phyloP scores from a whole-genome alignment of 192 early-diverging fungal genomes.

The Backusella tuberculispora region DNA sequence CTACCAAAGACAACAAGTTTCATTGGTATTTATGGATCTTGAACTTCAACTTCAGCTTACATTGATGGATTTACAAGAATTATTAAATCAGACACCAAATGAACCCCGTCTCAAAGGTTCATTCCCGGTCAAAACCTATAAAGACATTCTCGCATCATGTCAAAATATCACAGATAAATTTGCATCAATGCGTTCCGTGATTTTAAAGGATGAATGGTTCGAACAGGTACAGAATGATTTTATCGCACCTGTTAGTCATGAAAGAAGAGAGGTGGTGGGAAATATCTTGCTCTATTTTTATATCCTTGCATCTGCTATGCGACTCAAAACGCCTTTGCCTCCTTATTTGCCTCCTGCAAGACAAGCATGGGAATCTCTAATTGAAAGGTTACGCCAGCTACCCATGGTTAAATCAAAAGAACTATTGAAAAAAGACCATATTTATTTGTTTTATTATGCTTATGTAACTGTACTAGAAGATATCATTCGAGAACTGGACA shows the following conservation, averaged over 20 bases:
- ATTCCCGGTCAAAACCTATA: constrained; percentile 69
- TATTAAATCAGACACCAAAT: constrained; percentile 73
- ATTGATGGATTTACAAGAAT: constrained; percentile 60
- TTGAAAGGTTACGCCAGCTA: constrained; percentile 60
- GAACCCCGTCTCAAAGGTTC: constrained; percentile 84
- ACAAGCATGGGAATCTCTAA: constrained; percentile 59
- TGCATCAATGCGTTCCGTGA: constrained; percentile 73
- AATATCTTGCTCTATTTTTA: constrained; percentile 78
- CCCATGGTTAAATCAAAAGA: constrained; percentile 51
- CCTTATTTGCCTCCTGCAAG: constrained; percentile 75
- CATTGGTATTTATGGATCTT: constrained; percentile 67
- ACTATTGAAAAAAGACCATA: constrained; percentile 52
- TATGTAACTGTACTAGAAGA: constrained; percentile 77
- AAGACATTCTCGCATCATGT: constrained; percentile 65
- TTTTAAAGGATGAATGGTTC: constrained; percentile 61
- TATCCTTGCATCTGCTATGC: constrained; percentile 75
- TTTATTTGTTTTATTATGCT: constrained; percentile 80
- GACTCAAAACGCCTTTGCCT: constrained; percentile 81
- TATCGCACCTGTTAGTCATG: constrained; percentile 58
- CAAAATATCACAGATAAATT: constrained; percentile 79
- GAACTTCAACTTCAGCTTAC: constrained; percentile 70
- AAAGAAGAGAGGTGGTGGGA: constrained; percentile 69
- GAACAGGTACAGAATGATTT: constrained; percentile 55
- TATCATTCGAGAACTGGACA: constrained; percentile 76
- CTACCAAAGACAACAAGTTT: constrained; percentile 25